Conservation (phyloP, 139 green algal genomes). For the Picochlorum costavermella region DNA sequence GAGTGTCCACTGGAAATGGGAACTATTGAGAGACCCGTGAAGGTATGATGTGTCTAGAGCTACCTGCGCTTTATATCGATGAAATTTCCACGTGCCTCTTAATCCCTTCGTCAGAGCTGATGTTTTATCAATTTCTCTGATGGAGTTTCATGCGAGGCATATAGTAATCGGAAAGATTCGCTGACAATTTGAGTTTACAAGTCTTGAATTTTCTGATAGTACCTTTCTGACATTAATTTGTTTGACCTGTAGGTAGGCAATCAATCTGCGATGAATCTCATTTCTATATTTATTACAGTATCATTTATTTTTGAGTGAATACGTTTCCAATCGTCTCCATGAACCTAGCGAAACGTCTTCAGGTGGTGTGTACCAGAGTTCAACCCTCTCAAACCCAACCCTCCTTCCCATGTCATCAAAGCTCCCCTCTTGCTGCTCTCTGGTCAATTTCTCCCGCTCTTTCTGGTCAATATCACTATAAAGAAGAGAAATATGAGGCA, state of each 20-base stretch:
- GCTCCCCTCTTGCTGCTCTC: background rate
- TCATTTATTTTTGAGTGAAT: background rate
- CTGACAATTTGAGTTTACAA: background rate
- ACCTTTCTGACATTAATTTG: background rate
- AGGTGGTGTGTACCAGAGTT: constrained; percentile 7
- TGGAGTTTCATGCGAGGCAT: constrained; percentile 4
- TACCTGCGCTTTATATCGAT: background rate
- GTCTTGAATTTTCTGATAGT: constrained; percentile 4
- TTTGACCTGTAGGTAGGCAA: no score
- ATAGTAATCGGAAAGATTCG: constrained; percentile 8
- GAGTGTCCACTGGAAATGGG: constrained; percentile 53
- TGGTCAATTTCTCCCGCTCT: constrained; percentile 7
- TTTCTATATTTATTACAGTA: no score
- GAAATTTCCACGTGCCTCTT: background rate
- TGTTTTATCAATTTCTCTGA: background rate
- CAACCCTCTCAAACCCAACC: constrained; percentile 19
- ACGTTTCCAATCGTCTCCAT: constrained; percentile 1
- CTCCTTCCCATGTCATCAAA: constrained; percentile 5
- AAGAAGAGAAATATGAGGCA: constrained; percentile 40
- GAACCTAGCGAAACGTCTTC: constrained; percentile 9
- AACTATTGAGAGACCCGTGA: constrained; percentile 32
- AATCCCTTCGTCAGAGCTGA: constrained; percentile 3
- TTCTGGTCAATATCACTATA: constrained; percentile 26
- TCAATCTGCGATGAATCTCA: background rate
- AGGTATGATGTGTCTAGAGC: background rate